Base-by-base conservation (phyloP, 2,329 filamentous ascomycete genomes). In the Scedosporium minutisporum region DNA sequence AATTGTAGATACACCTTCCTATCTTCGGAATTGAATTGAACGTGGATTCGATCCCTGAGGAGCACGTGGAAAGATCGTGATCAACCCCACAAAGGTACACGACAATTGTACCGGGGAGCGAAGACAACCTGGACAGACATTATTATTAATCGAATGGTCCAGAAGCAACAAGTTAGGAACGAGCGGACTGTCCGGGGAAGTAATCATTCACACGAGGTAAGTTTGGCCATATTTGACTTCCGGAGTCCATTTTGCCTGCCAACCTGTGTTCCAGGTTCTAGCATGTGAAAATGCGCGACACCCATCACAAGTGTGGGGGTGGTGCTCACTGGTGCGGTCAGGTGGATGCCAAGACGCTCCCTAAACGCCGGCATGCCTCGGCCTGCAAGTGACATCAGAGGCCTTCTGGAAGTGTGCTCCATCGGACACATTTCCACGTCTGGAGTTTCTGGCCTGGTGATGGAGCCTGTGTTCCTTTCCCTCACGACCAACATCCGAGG, bases 401-500 rank as follows among this genome's bases (percentile, higher is more conserved):
- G 23, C 44, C 16, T 48, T 55, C 18, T 38, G 33, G 9, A 38
- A 23, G 5, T 27, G 29, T 55, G 18, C 12, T 23, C 18, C 23
- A 23, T 55, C 18, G 51, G 18, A 55, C 23, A 21, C 23, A 55
- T 55, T 27, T 27, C 51, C 18, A 23, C 12, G 18, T 55, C 23
- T 55, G 51, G 51, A 23, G 23, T 27, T 14, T 27, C 51, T 55
- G 23, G 23, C 51, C 51, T 55, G 51, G 51, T 55, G 51, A 55
- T 55, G 51, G 23, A 55, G 51, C 51, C 23, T 55, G 23, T 27
- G 18, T 55, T 23, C 18, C 12, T 12, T 23, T n/a, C n/a, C 18
- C 9, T 23, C 51, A 55, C 51, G 18, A 23, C 33, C 55, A 61
- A 61, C 60, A 61, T 57, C 60, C 60, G 60, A 61, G 60, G 60